Percentiles rank a stretch among this genome's conserved stretches.
Evolutionary conservation across 208 protist genomes (phyloP).

Genomic region (Acanthamoeba lenticulata): DNA sequence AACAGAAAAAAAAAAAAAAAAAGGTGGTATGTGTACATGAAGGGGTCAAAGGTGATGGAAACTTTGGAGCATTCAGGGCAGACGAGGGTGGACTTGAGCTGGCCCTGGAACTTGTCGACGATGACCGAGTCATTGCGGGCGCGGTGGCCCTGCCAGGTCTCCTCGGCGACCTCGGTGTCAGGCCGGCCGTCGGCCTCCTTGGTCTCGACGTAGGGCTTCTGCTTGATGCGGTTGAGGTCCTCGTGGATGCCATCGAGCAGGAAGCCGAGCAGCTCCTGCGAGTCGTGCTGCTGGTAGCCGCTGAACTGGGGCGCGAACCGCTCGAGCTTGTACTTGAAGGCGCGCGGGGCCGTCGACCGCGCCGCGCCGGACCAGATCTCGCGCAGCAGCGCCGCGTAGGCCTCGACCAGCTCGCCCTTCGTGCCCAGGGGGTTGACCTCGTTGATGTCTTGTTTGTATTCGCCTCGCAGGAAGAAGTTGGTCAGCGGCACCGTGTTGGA

Average conservation of each 20-base stretch:
- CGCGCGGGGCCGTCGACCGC: conserved; percentile 87
- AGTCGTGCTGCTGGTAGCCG: conserved; percentile 81
- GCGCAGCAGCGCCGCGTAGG: conserved; percentile 89
- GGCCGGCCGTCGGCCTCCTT: conserved; percentile 83
- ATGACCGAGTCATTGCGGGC: conserved; percentile 91
- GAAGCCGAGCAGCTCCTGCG: conserved; percentile 79
- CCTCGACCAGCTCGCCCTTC: conserved; percentile 81
- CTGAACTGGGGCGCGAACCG: conserved; percentile 77
- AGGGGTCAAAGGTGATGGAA: conserved; percentile 82
- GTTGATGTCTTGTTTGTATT: conserved; percentile 77
- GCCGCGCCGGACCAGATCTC: conserved; percentile 86
- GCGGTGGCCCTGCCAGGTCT: conserved; percentile 89
- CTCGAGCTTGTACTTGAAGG: conserved; percentile 89
- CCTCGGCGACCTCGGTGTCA: conserved; percentile 87
- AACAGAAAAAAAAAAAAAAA: background rate
- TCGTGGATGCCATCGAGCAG: conserved; percentile 78
- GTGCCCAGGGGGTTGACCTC: conserved; percentile 78
- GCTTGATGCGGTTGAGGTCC: conserved; percentile 76
- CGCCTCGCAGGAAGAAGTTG: conserved; percentile 69
- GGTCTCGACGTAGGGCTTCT: conserved; percentile 87
- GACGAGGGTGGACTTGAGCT: conserved; percentile 78
- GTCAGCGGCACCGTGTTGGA: conserved; percentile 87
- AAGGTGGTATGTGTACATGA: conserved; percentile 71
- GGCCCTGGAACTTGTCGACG: conserved; percentile 84
- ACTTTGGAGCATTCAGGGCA: conserved; percentile 75